Percentiles rank a stretch among this genome's conserved stretches.
Conservation (phyloP, 148 eudicot species). For the Rhododendron vialii region DNA sequence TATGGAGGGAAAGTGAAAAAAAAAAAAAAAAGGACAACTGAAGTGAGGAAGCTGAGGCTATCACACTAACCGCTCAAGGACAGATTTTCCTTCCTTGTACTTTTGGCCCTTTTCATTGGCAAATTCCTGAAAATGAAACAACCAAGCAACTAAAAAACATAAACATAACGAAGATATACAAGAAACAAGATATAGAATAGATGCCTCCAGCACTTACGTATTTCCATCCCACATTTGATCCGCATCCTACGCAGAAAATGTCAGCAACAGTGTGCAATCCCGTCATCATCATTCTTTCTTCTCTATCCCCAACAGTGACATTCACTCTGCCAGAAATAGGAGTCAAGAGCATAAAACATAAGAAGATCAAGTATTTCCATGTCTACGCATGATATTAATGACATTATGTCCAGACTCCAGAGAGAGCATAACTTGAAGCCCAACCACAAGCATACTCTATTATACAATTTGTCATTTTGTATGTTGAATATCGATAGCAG, state of each 20-base stretch:
- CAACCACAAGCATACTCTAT: not conserved
- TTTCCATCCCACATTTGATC: conserved; percentile 89
- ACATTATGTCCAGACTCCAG: not conserved
- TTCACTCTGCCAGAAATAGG: conserved; percentile 54
- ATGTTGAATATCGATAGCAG: not conserved
- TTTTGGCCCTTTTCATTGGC: conserved; percentile 85
- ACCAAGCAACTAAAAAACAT: conserved; percentile 19
- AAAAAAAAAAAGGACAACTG: not conserved
- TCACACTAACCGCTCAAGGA: conserved; percentile 12
- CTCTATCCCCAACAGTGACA: conserved; percentile 64
- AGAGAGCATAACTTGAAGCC: not conserved
- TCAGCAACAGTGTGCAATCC: conserved; percentile 86
- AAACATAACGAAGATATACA: not conserved
- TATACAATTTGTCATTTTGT: not conserved
- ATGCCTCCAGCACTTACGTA: conserved; percentile 57
- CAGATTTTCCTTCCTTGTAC: conserved; percentile 80
- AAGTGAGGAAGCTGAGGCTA: not conserved
- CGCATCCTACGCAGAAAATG: conserved; percentile 85
- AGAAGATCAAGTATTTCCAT: not conserved
- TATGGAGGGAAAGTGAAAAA: not conserved
- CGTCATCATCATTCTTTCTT: conserved; percentile 84
- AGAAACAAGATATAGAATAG: not conserved
- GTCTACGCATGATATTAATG: not conserved
- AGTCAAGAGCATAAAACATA: not conserved
- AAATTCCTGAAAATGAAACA: conserved; percentile 61